Evolutionary conservation across 2,329 filamentous ascomycete genomes (phyloP).

Genomic region (Lasiodiplodia citricola): DNA sequence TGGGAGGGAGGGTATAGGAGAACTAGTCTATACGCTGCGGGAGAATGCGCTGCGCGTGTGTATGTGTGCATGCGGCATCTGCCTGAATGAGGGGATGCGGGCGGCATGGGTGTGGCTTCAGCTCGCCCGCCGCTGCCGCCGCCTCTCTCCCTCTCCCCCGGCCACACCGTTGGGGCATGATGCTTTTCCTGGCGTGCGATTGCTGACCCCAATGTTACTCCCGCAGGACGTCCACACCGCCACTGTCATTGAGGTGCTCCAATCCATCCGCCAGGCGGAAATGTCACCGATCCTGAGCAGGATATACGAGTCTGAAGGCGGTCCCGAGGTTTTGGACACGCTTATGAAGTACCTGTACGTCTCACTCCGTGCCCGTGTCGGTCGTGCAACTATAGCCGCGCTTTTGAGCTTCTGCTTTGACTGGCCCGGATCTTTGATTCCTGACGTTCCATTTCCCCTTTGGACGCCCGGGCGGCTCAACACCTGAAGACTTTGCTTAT

Average conservation of each 20-base stretch:
- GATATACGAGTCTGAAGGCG: conserved; percentile 78
- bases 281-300: conserved; percentile 87
- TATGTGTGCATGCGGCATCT: neutral
- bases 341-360: conserved; percentile 97
- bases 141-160: neutral
- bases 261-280: conserved; percentile 94
- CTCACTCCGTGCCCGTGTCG: conserved; percentile 5
- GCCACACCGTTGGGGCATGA: neutral
- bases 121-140: neutral
- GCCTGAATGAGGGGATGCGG: conserved; percentile 10
- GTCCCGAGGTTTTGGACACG: conserved; percentile 84
- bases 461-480: conserved; percentile 17
- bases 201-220: conserved; percentile 25
- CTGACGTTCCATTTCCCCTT: neutral
- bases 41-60: conserved; percentile 3
- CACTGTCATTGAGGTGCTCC: conserved; percentile 89
- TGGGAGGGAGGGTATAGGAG: conserved; percentile 17
- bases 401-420: neutral
- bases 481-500: conserved; percentile 6
- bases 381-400: neutral
- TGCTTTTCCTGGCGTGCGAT: conserved; percentile 22
- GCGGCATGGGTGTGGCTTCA: conserved; percentile 34
- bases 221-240: conserved; percentile 80
- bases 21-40: neutral
- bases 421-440: neutral